These are phyloP conservation scores for Starmera quercuum DNA, from an alignment of 805 yeast species.

Conservation along the genomic window DNA sequence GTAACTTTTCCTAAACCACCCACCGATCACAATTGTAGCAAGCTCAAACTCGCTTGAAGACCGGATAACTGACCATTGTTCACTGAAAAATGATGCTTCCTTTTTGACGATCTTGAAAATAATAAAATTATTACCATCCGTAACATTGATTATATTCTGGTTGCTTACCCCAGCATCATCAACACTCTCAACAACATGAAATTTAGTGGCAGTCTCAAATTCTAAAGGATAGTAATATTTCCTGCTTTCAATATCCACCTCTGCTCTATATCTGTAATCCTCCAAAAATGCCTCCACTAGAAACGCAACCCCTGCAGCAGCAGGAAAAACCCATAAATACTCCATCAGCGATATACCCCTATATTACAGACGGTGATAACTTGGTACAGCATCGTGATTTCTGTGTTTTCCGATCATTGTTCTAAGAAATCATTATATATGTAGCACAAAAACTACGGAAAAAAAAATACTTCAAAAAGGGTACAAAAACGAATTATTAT, in stretches of 20 bases:
- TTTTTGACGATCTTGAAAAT: not conserved
- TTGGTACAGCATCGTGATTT: too few relatives aligned
- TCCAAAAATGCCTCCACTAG: not conserved
- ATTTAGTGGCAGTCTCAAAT: not conserved
- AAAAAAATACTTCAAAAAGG: too few relatives aligned
- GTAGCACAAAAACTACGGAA: too few relatives aligned
- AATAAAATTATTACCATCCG: not conserved
- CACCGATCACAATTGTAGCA: not conserved
- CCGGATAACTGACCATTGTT: not conserved
- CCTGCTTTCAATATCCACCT: not conserved
- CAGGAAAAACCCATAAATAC: too few relatives aligned
- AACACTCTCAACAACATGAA: not conserved
- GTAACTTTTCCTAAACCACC: not conserved
- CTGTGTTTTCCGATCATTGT: too few relatives aligned
- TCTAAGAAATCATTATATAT: too few relatives aligned
- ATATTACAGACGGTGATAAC: too few relatives aligned
- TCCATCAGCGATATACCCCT: too few relatives aligned
- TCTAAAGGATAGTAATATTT: constrained; percentile 1
- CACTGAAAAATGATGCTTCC: not conserved
- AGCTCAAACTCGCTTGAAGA: not conserved
- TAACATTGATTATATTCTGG: not conserved
- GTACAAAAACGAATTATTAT: not conserved
- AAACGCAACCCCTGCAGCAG: not conserved
- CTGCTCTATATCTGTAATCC: not conserved
- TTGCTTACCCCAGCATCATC: not conserved